Evolutionary conservation across 129 eudicot genomes (phyloP).

Genomic region (Helianthus tuberosus): DNA sequence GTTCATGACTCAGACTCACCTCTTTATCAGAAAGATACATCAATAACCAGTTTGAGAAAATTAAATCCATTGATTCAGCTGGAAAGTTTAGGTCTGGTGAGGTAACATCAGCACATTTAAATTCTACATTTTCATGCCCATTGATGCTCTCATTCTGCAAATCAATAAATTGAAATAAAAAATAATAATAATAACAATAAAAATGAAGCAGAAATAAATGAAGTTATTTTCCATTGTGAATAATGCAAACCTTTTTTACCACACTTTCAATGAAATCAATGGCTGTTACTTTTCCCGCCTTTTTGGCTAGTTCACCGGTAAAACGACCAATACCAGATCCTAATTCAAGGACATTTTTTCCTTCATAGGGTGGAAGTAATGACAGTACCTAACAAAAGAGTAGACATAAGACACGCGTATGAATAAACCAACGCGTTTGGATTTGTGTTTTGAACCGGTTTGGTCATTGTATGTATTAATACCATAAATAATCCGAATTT

Average conservation of each 20-base stretch:
- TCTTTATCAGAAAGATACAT: too few species aligned
- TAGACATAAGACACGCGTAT: neutral
- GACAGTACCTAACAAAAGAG: slow-evolving; percentile 63
- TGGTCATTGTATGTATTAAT: neutral
- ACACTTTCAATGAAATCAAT: slow-evolving; percentile 79
- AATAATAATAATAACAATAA: neutral
- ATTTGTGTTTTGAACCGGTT: neutral
- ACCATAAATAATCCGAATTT: neutral
- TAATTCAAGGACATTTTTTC: slow-evolving; percentile 76
- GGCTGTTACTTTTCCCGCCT: slow-evolving; percentile 70
- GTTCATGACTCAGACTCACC: too few species aligned
- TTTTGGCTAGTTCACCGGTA: slow-evolving; percentile 83
- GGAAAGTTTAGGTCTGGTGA: slow-evolving; percentile 70
- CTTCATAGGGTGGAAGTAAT: slow-evolving; percentile 82
- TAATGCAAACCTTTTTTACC: slow-evolving; percentile 71
- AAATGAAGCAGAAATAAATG: too few species aligned
- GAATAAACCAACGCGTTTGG: neutral
- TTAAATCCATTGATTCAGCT: slow-evolving; percentile 69
- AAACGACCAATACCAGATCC: slow-evolving; percentile 98
- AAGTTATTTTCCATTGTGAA: neutral
- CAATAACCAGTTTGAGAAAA: slow-evolving; percentile 74
- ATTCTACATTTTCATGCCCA: slow-evolving; percentile 79
- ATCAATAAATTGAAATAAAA: neutral
- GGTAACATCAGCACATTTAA: slow-evolving; percentile 90
- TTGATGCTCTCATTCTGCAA: slow-evolving; percentile 85